Base-by-base conservation (phyloP, 192 early-diverging fungal genomes). In the Endogone sp. region DNA sequence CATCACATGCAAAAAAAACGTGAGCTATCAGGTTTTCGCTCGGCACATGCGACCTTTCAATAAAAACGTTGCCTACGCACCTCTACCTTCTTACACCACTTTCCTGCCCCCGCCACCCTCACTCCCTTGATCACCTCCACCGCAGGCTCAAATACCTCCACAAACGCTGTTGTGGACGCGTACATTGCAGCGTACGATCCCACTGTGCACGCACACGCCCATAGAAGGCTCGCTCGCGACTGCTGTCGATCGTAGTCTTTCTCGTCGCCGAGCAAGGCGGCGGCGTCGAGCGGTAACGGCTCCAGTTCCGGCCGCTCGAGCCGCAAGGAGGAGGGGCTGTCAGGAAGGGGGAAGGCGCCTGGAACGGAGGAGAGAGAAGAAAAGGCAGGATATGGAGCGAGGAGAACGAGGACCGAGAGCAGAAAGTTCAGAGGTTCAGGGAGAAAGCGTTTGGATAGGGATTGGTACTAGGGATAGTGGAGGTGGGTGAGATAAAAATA, bases 351-450 rank as follows among this genome's bases (percentile, higher is more conserved):
- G 60, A 85, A 88, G 21, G 49, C 60, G 2, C 82, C 82, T 9
- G 82, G 76, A n/a, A 76, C 44, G 2, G 37, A 8, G 37, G 37
- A n/a, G n/a, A 60, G 29, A 4, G 70, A 49, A 13, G 57, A 63
- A 21, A 80, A 82, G 4, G 67, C 71, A 11, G 73, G 67, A 37
- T 74, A 63, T 25, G 86, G 83, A 2, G 83, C 72, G 29, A 88
- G 70, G 27, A 79, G 56, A 21, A 78, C 77, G 32, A 88, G 62
- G 1, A 74, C 67, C 3, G 72, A 55, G 56, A 70, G 64, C 56
- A 87, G 77, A 63, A 88, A 94, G 80, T 89, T 94, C 64, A 90
- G 72, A 2, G 77, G 84, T 79, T 94, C 92, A 9, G 92, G 92
- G 2, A 90, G 64, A 59, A 92, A 84, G 21, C 94, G 86, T 67